These are phyloP conservation scores for Fusarium proliferatum DNA, from an alignment of 2,329 filamentous ascomycete species.

Conservation along the genomic window DNA sequence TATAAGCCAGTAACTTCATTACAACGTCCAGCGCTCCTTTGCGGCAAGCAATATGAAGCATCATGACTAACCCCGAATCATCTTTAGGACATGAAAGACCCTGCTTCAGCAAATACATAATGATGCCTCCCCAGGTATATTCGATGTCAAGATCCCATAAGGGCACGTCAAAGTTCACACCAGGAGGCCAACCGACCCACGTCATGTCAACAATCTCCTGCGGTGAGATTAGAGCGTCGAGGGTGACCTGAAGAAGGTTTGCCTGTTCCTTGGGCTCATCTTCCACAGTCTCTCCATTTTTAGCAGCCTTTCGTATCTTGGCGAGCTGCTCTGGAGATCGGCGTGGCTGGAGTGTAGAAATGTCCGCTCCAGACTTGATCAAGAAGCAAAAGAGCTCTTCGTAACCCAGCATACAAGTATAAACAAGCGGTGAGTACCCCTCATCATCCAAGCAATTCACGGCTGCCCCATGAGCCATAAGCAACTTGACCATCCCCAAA, in stretches of 20 bases:
- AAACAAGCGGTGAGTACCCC: slow-evolving; percentile 12
- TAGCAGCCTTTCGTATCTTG: background rate
- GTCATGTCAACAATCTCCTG: slow-evolving; percentile 9
- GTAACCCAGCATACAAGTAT: slow-evolving; percentile 16
- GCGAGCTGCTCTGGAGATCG: background rate
- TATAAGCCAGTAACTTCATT: background rate
- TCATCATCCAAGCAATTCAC: background rate
- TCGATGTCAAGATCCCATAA: background rate
- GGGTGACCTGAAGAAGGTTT: slow-evolving; percentile 7
- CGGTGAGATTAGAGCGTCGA: slow-evolving; percentile 19
- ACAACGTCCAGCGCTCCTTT: background rate
- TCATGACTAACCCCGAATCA: slow-evolving; percentile 3
- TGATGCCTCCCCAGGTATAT: slow-evolving; percentile 8
- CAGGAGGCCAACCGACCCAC: slow-evolving; percentile 18
- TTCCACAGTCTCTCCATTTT: rapidly evolving
- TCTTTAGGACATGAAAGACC: background rate
- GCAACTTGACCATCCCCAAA: background rate
- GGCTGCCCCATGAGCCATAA: slow-evolving; percentile 3
- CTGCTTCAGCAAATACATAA: background rate
- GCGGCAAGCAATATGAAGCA: slow-evolving; percentile 13
- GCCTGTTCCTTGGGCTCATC: background rate
- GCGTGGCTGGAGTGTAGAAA: background rate
- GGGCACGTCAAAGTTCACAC: background rate
- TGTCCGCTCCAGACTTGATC: background rate
- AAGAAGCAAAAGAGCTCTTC: background rate